Conservation (phyloP, 1,139 yeast species). For the Entelexis paramagnoliae region DNA sequence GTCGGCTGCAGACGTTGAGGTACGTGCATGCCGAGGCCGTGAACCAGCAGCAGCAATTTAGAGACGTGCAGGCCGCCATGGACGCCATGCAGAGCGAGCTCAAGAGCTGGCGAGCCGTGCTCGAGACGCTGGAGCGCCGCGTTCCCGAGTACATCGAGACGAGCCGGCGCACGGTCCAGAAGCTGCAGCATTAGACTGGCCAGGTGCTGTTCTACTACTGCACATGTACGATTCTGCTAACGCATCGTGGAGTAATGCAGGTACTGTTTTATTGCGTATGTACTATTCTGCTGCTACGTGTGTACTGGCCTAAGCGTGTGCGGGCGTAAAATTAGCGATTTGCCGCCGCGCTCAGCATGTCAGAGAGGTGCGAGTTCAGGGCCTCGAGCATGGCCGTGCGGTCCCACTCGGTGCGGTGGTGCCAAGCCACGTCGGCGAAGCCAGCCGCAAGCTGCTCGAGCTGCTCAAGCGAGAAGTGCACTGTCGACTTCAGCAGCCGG, state of each 20-base stretch:
- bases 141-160: background rate
- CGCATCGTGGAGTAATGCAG: no score
- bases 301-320: no score
- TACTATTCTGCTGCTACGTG: no score
- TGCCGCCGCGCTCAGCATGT: background rate
- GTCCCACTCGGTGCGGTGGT: constrained; percentile 55
- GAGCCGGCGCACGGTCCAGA: constrained; percentile 3
- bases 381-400: constrained; percentile 35
- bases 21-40: constrained; percentile 8
- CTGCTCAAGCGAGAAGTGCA: constrained; percentile 50
- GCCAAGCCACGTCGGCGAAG: constrained; percentile 69
- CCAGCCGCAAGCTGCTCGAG: constrained; percentile 66
- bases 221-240: no score
- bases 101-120: constrained; percentile 6
- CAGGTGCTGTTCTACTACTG: no score
- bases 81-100: background rate
- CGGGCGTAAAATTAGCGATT: no score
- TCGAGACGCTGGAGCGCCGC: background rate
- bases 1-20: constrained; percentile 14
- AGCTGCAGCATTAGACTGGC: background rate
- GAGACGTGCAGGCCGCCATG: background rate
- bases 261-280: no score
- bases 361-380: background rate
- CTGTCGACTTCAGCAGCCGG: constrained; percentile 37
- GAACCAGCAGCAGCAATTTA: background rate